Base-by-base conservation (phyloP, 108 stramenopile species). In the Cylindrotheca fusiformis region DNA sequence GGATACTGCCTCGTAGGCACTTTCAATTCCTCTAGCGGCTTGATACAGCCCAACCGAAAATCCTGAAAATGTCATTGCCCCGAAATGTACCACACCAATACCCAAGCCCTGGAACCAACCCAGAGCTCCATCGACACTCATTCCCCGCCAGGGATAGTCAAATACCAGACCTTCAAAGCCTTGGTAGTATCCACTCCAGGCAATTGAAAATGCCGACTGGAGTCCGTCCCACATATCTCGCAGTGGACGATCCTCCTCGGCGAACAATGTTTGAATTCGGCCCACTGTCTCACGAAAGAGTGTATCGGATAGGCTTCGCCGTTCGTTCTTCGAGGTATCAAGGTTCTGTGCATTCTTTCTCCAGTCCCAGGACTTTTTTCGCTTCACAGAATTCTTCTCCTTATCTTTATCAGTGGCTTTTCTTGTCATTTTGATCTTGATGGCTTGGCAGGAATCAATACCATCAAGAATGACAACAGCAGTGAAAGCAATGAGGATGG, bases 221-320 rank as follows among this genome's bases (percentile, higher is more conserved):
- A 64, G 27, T 17, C 70, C 70, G 36, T 71, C 62, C 47, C 52
- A 64, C 24, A 28, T 41, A 53, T 71, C 70, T 36, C 54, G 53
- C 8, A 61, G 60, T 23, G 70, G 70, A 22, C 45, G 62, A 26
- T 56, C 45, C 48, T 66, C 55, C 31, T 26, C 33, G 10, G 48
- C 23, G 17, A 66, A n/a, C n/a, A n/a, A n/a, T n/a, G n/a, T n/a
- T n/a, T n/a, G 22, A 1, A 41, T 14, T n/a, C n/a, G n/a, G n/a
- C n/a, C n/a, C n/a, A n/a, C n/a, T n/a, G n/a, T n/a, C n/a, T n/a
- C n/a, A n/a, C n/a, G n/a, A n/a, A n/a, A n/a, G n/a, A n/a, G n/a
- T n/a, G n/a, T n/a, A n/a, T n/a, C n/a, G n/a, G n/a, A n/a, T n/a
- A n/a, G n/a, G n/a, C n/a, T n/a, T n/a, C n/a, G n/a, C n/a, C n/a